Evolutionary conservation across 2,329 filamentous ascomycete genomes (phyloP), one percentile per base, ranked within the genome.

Genomic region (Paecilomyces formosus): DNA sequence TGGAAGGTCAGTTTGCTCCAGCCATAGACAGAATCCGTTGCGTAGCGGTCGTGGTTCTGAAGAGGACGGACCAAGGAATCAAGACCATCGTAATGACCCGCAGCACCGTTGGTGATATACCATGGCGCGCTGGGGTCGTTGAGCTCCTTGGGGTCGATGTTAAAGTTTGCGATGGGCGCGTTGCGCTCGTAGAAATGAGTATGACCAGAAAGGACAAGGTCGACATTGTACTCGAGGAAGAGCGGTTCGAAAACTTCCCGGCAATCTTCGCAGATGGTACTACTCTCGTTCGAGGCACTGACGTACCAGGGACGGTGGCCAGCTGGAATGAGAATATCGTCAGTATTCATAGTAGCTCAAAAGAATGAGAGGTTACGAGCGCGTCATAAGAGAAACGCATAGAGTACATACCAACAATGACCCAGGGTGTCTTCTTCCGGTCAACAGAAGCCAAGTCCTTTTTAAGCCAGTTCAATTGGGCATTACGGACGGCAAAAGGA

Each of bases 121-220:
- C 64, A 66, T 3, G 69, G 66, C 6, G 63, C 55, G 1, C 22
- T 59, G 13, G 58, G 69, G 55, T 71, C 67, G 49, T 69, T 63
- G 18, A 67, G 57, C 12, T 58, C 64, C 6, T 58, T 59, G 9
- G 63, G 61, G 28, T 60, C 54, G 45, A 55, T 18, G 39, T 49
- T 22, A 11, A 21, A 53, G 22, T 61, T 57, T 35, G 21, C 18
- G 28, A 62, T 35, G 6, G 81, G 80, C 56, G 70, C 59, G 60
- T 81, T 78, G 3, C 81, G 76, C 70, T 83, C 80, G 56, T 78
- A 79, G 63, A 80, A 80, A 67, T 84, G 81, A 22, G 82, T 78
- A 64, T 85, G 82, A 3, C 81, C 82, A 60, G 81, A 80, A 21
- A 83, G 70, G 31, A 72, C 79, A 11, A 82, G 66, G 64, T 83